Percentiles rank a stretch among this genome's conserved stretches.
These are phyloP conservation scores for Diaporthe sp. DNA, from an alignment of 2,329 filamentous ascomycete species.

Conservation along the genomic window DNA sequence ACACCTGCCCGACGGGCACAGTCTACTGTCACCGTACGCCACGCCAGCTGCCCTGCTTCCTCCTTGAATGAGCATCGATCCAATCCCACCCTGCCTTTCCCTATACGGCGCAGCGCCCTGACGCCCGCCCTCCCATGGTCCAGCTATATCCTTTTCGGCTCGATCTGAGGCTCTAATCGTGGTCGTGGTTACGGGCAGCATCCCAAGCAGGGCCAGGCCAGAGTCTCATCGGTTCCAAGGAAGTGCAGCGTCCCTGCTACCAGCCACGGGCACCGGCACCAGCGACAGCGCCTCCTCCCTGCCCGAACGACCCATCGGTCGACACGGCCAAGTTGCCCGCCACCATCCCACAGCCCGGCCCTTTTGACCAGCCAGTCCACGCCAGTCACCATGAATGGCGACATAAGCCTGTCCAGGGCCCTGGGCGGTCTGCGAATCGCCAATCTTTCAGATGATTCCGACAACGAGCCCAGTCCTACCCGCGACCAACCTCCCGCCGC, in stretches of 20 bases:
- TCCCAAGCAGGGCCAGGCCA: constrained; percentile 30
- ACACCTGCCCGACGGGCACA: constrained; percentile 26
- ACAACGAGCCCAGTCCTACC: constrained; percentile 44
- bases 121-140: constrained; percentile 34
- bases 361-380: constrained; percentile 29
- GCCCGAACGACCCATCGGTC: constrained; percentile 24
- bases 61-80: constrained; percentile 24
- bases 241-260: constrained; percentile 30
- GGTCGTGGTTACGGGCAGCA: constrained; percentile 27
- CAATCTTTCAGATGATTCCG: constrained; percentile 83
- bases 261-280: constrained; percentile 8
- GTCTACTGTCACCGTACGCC: constrained; percentile 17
- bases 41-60: constrained; percentile 35
- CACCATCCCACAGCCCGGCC: constrained; percentile 31
- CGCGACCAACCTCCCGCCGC: constrained; percentile 45
- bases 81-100: constrained; percentile 25
- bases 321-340: constrained; percentile 30
- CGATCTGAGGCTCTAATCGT: constrained; percentile 34
- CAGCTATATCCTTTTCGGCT: constrained; percentile 30
- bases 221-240: constrained; percentile 21
- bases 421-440: constrained; percentile 95
- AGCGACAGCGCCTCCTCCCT: constrained; percentile 23
- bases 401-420: constrained; percentile 91
- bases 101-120: constrained; percentile 28
- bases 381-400: constrained; percentile 79